A percentile compares a stretch with the other conserved stretches of the same genome.
Evolutionary conservation across 805 yeast genomes (phyloP).

Genomic region (Metschnikowia similis): DNA sequence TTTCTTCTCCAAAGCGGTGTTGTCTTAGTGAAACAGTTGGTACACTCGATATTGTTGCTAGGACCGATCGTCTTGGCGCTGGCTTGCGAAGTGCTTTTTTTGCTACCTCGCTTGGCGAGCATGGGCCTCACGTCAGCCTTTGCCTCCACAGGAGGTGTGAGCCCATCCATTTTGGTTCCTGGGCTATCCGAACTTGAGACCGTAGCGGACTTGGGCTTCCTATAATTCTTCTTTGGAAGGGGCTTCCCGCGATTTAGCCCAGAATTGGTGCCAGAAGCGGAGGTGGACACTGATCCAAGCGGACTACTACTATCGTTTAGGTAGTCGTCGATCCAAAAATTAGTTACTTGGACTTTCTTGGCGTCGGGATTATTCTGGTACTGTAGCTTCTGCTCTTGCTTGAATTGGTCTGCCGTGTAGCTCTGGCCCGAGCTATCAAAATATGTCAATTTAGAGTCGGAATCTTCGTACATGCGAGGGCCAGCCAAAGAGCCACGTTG

Average conservation of each 20-base stretch:
- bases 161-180: neutral
- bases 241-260: conserved; percentile 4
- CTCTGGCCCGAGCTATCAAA: neutral
- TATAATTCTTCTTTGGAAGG: conserved; percentile 11
- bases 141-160: neutral
- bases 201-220: conserved; percentile 8
- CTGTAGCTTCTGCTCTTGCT: neutral
- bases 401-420: neutral
- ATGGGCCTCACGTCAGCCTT: neutral
- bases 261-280: conserved; percentile 10
- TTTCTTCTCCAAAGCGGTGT: conserved; percentile 96
- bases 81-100: neutral
- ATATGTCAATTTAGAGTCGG: neutral
- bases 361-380: neutral
- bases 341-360: neutral
- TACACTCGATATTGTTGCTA: conserved; percentile 43
- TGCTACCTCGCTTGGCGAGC: conserved; percentile 6
- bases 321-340: conserved; percentile 4
- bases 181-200: neutral
- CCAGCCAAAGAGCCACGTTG: neutral
- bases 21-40: conserved; percentile 86
- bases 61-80: neutral
- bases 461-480: neutral
- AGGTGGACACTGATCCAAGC: conserved; percentile 11
- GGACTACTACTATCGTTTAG: conserved; percentile 5